Evolutionary conservation across 805 yeast species (phyloP), one percentile per base, ranked within the genome.

Genomic region (Hanseniaspora mollemarum): DNA sequence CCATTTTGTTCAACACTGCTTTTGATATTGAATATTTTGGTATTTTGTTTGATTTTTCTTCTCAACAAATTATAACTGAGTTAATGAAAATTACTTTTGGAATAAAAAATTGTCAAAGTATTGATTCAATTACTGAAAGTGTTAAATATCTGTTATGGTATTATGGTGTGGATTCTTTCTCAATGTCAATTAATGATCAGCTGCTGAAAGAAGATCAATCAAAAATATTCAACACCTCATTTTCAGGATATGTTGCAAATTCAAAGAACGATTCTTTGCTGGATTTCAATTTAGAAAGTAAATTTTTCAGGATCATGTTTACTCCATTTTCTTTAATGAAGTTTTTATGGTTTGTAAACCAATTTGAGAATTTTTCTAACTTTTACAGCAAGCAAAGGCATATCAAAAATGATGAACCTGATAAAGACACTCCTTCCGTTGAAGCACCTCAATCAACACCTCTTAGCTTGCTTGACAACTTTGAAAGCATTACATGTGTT

Each of bases 251-350:
- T 54, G 72, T 76, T 36, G 62, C 69, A 1, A 68, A 59, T 7
- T 65, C 61, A 3, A 56, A 55, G 0, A 58, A 55, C 0, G 53
- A 58, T 15, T 28, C 56, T 2, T 58, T 67, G 1, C 76, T 73
- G 52, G 69, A 77, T 0, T 63, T 81, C 3, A 81, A 79, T 54
- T 60, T 82, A 1, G 78, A 73, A 48, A 78, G 85, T 2, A 72
- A 76, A 4, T 74, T 74, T 57, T 76, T 77, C 46, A 70, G 87
- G 38, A 56, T 81, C 3, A 75, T 79, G 53, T 59, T 82, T 32
- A 76, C 78, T 48, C 78, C 86, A 0, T 66, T 67, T 8, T 68
- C 75, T 0, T 54, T 78, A 6, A 66, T 73, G 7, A 67, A 67
- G 42, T 37, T 73, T 1, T 48, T 75, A 2, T 66, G 68, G 54